Evolutionary conservation across 306 rosid genomes (phyloP).

Genomic region (Corylus americana): DNA sequence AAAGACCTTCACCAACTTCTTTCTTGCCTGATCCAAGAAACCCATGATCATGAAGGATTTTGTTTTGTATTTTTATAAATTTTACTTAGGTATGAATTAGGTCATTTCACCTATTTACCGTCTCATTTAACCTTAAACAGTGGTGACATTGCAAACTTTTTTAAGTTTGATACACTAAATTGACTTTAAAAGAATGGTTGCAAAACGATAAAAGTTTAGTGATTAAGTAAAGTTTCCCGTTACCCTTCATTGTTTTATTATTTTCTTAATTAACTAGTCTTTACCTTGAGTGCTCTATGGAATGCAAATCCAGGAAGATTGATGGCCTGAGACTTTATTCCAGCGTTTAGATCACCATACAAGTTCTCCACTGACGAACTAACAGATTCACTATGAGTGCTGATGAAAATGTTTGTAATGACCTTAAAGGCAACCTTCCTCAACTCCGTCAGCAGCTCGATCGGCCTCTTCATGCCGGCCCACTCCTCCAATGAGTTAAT

Average conservation of each 20-base stretch:
- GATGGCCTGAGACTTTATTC: neutral
- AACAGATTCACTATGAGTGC: slow-evolving; percentile 3
- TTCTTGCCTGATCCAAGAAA: slow-evolving; percentile 27
- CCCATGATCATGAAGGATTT: too few species aligned
- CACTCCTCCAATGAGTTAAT: slow-evolving; percentile 18
- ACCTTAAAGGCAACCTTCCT: slow-evolving; percentile 26
- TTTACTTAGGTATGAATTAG: too few species aligned
- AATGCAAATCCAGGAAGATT: slow-evolving; percentile 32
- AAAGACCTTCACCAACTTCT: slow-evolving; percentile 13
- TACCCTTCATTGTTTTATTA: too few species aligned
- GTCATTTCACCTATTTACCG: too few species aligned
- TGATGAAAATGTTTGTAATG: slow-evolving; percentile 35
- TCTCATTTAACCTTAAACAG: too few species aligned
- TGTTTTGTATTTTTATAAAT: too few species aligned
- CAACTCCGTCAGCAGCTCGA: slow-evolving; percentile 32
- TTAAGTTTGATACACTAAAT: too few species aligned
- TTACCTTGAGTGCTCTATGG: slow-evolving; percentile 39
- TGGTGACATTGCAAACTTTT: too few species aligned
- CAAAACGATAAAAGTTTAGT: too few species aligned
- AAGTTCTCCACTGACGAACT: neutral
- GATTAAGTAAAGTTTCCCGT: too few species aligned
- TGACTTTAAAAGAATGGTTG: too few species aligned
- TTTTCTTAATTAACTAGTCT: too few species aligned
- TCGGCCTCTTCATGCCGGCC: slow-evolving; percentile 22
- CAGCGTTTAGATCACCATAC: neutral